Evolutionary conservation across 371 early-diverging fungal genomes (phyloP), one percentile per base, ranked within the genome.

Genomic region (Amoeboaphelidium protococcarum): DNA sequence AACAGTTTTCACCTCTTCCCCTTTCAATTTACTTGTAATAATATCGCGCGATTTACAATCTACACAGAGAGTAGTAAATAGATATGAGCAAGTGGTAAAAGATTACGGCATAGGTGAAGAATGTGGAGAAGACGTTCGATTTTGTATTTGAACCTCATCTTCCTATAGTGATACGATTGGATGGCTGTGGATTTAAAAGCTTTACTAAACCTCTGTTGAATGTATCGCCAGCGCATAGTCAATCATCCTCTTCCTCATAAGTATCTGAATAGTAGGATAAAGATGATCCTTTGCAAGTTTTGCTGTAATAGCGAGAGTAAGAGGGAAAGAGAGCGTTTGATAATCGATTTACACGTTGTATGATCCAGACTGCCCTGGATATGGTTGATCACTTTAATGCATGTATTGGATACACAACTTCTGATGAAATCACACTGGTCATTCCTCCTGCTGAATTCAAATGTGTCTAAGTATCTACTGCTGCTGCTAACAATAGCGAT

Each of bases 241-340:
- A n/a, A n/a, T n/a, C n/a, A n/a, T n/a, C n/a, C n/a, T n/a, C n/a
- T n/a, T n/a, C n/a, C n/a, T n/a, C n/a, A n/a, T n/a, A n/a, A n/a
- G n/a, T n/a, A n/a, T n/a, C n/a, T n/a, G n/a, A n/a, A n/a, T n/a
- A n/a, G n/a, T n/a, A n/a, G n/a, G n/a, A n/a, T n/a, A n/a, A n/a
- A n/a, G n/a, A n/a, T n/a, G n/a, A n/a, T n/a, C n/a, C n/a, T n/a
- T n/a, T n/a, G n/a, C n/a, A n/a, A n/a, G n/a, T n/a, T n/a, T n/a
- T n/a, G n/a, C n/a, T n/a, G n/a, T n/a, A n/a, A n/a, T n/a, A n/a
- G n/a, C n/a, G n/a, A n/a, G n/a, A n/a, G n/a, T n/a, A n/a, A n/a
- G n/a, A n/a, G n/a, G n/a, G n/a, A n/a, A n/a, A n/a, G 26, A 60
- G 59, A 49, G 63, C 66, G 1, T 65, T 64, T 46, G 66, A 64